A percentile compares a stretch with the other conserved stretches of the same genome.
Evolutionary conservation across 2,329 filamentous ascomycete species (phyloP).

Genomic region (Nakataea oryzae): DNA sequence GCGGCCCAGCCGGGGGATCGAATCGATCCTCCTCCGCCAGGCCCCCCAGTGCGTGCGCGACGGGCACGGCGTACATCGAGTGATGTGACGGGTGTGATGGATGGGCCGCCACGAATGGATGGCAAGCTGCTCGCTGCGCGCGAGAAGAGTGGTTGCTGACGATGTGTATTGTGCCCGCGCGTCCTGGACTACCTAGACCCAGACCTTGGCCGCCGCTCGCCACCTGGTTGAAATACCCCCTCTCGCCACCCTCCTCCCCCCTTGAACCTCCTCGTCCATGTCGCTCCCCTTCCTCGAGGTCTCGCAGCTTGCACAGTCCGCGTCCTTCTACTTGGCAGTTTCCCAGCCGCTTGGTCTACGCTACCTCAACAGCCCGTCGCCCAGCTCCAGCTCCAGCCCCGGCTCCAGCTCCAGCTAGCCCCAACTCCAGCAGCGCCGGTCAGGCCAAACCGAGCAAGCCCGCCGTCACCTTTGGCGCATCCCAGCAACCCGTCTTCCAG

Average conservation of each 20-base stretch:
- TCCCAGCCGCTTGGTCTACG: constrained; percentile 69
- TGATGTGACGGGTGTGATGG: not conserved
- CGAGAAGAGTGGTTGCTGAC: not conserved
- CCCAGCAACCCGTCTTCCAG: constrained; percentile 29
- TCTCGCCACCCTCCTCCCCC: constrained; percentile 4
- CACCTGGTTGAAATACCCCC: not conserved
- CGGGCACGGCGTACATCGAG: not conserved
- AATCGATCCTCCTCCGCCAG: too few relatives aligned
- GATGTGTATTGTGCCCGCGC: too few relatives aligned
- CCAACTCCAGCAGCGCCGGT: not conserved
- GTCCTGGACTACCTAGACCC: too few relatives aligned
- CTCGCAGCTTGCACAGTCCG: constrained; percentile 65
- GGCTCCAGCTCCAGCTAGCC: constrained; percentile 2
- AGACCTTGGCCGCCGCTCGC: too few relatives aligned
- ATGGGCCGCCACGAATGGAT: not conserved
- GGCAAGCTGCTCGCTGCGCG: too few relatives aligned
- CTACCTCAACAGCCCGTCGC: constrained; percentile 37
- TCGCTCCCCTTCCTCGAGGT: constrained; percentile 50
- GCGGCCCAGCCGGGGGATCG: not conserved
- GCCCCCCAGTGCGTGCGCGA: not conserved
- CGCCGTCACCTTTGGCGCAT: too few relatives aligned
- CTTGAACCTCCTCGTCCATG: constrained; percentile 1
- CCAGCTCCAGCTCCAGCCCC: constrained; percentile 18
- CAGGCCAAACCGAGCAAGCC: too few relatives aligned
- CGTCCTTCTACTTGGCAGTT: constrained; percentile 74